These are phyloP conservation scores for Anthoceros angustus DNA, from an alignment of 225 moss, liverwort and hornwort species.

Conservation along the genomic window DNA sequence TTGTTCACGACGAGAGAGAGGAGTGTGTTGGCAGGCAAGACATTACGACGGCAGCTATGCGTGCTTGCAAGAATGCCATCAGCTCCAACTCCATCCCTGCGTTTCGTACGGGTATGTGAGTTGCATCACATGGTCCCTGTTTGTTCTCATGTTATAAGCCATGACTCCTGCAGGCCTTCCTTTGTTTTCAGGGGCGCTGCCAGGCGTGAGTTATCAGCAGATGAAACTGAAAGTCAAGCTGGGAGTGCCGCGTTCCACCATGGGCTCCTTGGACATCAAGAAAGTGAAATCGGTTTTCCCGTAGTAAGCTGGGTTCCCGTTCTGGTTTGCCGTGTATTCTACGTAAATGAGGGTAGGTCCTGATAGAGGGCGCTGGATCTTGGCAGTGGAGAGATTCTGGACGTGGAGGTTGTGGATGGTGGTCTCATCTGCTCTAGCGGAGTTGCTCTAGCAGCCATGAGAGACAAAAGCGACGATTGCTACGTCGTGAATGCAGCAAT, in stretches of 20 bases:
- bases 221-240: conserved; percentile 86
- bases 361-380: neutral
- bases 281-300: conserved; percentile 94
- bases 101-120: conserved; percentile 65
- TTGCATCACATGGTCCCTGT: neutral
- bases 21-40: conserved; percentile 54
- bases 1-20: neutral
- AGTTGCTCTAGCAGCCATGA: conserved; percentile 80
- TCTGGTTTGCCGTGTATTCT: neutral
- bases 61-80: conserved; percentile 96
- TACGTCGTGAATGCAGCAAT: conserved; percentile 90
- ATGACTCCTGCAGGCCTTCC: too few species aligned
- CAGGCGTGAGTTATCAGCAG: conserved; percentile 62
- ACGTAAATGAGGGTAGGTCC: neutral
- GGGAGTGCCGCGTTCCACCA: conserved; percentile 59
- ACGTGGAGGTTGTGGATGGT: conserved; percentile 81
- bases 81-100: conserved; percentile 98
- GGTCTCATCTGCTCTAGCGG: conserved; percentile 97
- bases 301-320: conserved; percentile 43
- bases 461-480: conserved; percentile 87
- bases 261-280: conserved; percentile 56
- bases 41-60: conserved; percentile 81
- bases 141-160: neutral
- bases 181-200: conserved; percentile 57
- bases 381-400: conserved; percentile 75